Evolutionary conservation across 495 filamentous ascomycete genomes (phyloP).

Genomic region (Astrothelium subdiscretum): DNA sequence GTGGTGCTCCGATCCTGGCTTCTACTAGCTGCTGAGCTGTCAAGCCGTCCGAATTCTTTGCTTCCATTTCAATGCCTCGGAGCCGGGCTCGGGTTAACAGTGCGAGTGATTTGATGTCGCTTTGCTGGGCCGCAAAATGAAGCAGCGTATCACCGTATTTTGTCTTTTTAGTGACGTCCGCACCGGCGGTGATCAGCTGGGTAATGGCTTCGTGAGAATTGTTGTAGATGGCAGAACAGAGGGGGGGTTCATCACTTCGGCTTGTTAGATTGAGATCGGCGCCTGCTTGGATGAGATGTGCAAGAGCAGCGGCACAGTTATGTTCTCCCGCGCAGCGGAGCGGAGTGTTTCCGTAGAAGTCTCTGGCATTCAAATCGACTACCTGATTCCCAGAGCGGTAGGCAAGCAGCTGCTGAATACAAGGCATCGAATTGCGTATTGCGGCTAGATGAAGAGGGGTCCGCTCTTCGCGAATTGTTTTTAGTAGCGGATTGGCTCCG

Average conservation of each 20-base stretch:
- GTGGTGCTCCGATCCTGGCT: neutral
- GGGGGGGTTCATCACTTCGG: neutral
- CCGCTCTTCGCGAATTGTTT: neutral
- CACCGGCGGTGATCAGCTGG: neutral
- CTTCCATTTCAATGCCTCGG: neutral
- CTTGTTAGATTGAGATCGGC: neutral
- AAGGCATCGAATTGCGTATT: neutral
- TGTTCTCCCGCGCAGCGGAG: neutral
- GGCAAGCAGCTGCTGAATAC: neutral
- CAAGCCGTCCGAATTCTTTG: neutral
- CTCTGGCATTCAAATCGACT: neutral
- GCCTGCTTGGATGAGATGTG: neutral
- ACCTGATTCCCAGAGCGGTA: neutral
- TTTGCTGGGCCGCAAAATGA: neutral
- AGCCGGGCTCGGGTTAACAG: neutral
- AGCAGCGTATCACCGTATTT: neutral
- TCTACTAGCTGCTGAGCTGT: neutral
- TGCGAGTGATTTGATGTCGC: neutral
- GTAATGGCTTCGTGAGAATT: neutral
- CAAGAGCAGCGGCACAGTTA: neutral
- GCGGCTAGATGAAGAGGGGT: neutral
- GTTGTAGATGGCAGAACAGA: slow-evolving; percentile 1
- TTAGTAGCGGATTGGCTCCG: neutral
- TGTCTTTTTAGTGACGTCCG: neutral
- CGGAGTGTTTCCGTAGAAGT: neutral